Evolutionary conservation across 2,329 filamentous ascomycete species (phyloP).

Genomic region (Fusarium sp.): DNA sequence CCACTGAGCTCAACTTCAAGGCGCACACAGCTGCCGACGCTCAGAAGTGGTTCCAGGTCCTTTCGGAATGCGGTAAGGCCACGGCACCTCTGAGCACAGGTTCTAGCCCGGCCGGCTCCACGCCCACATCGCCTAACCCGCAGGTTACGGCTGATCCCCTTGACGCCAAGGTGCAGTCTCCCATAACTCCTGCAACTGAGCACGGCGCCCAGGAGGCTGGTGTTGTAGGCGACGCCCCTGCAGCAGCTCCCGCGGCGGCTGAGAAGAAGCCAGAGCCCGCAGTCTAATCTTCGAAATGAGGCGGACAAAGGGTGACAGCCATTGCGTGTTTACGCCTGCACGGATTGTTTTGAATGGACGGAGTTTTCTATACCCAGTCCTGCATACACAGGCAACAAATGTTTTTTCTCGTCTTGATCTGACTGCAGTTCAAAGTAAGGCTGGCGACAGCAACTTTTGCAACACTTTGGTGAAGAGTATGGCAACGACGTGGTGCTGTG

Average conservation of each 20-base stretch:
- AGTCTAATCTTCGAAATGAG: slow-evolving; percentile 38
- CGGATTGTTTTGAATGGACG: slow-evolving; percentile 11
- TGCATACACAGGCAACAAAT: slow-evolving; percentile 24
- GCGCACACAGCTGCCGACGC: slow-evolving; percentile 86
- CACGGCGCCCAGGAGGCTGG: slow-evolving; percentile 65
- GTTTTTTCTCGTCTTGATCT: slow-evolving; percentile 15
- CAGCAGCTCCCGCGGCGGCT: slow-evolving; percentile 10
- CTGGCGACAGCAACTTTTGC: slow-evolving; percentile 22
- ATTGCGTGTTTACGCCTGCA: slow-evolving; percentile 10
- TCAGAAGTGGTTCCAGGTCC: slow-evolving; percentile 85
- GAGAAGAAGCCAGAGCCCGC: slow-evolving; percentile 44
- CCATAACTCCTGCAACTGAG: slow-evolving; percentile 35
- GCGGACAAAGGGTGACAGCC: slow-evolving; percentile 33
- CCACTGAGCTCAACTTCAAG: slow-evolving; percentile 88
- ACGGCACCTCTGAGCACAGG: slow-evolving; percentile 53
- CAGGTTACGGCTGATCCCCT: slow-evolving; percentile 31
- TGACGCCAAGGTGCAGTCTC: slow-evolving; percentile 37
- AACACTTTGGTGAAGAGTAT: slow-evolving; percentile 3
- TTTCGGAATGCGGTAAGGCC: slow-evolving; percentile 72
- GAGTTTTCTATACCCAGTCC: slow-evolving; percentile 34
- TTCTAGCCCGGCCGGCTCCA: slow-evolving; percentile 46
- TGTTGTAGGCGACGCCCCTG: slow-evolving; percentile 55
- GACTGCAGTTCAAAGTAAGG: slow-evolving; percentile 31
- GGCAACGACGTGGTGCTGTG: slow-evolving; percentile 23
- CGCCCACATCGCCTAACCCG: slow-evolving; percentile 51